Evolutionary conservation across 352 stramenopile genomes (phyloP), one percentile per base, ranked within the genome.

Genomic region (Aphanomyces invadans): DNA sequence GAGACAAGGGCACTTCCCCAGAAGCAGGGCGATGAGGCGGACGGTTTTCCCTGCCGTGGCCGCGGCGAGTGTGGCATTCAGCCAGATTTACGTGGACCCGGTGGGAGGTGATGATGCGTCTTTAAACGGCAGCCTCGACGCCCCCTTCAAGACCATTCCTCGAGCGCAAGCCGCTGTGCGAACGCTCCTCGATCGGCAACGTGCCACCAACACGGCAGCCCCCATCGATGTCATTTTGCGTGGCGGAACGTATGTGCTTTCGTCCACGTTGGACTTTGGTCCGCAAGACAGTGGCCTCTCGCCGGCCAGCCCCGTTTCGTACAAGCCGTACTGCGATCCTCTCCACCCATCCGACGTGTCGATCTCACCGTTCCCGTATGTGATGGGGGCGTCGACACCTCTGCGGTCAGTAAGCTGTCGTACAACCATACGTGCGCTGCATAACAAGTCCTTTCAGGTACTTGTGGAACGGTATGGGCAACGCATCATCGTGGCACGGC

Each of bases 271-370:
- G 21, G 79, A 89, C 25, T 82, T 90, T 42, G 70, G 68, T 0
- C 48, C 54, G 0, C 53, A 74, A 12, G 81, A 91, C 71, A 77
- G 74, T 0, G 79, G 81, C 15, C 56, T 52, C 15, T 74, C 74
- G 0, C 38, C 45, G 1, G 36, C 68, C 0, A 66, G 76, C 0
- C 60, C 64, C 0, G 74, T 91, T 54, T 86, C 80, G 36, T 91
- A 89, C 60, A 76, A 89, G 68, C 78, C 83, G 15, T 91, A 81
- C 65, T 91, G 83, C 51, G 71, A 88, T n/a, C 38, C 76, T 2
- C 56, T 71, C 12, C 75, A 80, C 45, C 65, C 63, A 1, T 71
- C 71, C 1, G 69, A 72, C 2, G 75, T 74, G 4, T 81, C 80
- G 0, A 33, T 73, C 0, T 61, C 78, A 21, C 54, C 55, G 12